phyloP scores from a whole-genome alignment of 306 rosid genomes.

The Glycine tomentella region DNA sequence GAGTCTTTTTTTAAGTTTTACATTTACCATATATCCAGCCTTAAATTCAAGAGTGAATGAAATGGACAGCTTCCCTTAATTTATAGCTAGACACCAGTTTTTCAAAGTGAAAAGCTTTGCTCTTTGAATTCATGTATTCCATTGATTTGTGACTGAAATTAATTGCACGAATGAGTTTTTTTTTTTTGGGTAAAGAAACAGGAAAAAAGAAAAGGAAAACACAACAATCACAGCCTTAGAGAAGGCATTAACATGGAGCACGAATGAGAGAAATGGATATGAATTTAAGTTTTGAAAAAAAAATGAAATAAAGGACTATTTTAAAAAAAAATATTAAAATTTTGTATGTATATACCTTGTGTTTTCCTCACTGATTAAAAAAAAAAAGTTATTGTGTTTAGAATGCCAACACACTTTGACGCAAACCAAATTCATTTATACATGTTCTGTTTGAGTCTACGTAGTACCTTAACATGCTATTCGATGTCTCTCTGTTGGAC shows the following conservation, averaged over 20 bases:
- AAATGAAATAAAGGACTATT: too few species aligned
- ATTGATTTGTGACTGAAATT: not conserved
- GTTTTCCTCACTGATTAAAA: too few species aligned
- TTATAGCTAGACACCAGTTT: not conserved
- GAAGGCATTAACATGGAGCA: too few species aligned
- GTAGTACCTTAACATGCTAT: too few species aligned
- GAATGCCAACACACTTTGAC: not conserved
- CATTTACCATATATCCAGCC: not conserved
- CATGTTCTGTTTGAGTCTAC: too few species aligned
- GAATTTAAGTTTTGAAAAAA: too few species aligned
- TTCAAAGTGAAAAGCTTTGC: not conserved
- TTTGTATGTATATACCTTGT: not conserved
- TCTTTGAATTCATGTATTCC: slow-evolving; percentile 12
- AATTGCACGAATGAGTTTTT: too few species aligned
- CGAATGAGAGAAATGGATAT: too few species aligned
- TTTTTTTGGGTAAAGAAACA: too few species aligned
- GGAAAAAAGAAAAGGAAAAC: too few species aligned
- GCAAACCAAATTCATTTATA: not conserved
- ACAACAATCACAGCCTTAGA: too few species aligned
- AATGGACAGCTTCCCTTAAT: not conserved
- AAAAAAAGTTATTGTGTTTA: not conserved
- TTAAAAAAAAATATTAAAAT: not conserved
- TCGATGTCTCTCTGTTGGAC: too few species aligned
- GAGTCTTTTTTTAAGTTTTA: not conserved
- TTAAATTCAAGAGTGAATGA: slow-evolving; percentile 21